phyloP scores from a whole-genome alignment of 1,284 basidiomycete species.

The Moesziomyces globuligerus region DNA sequence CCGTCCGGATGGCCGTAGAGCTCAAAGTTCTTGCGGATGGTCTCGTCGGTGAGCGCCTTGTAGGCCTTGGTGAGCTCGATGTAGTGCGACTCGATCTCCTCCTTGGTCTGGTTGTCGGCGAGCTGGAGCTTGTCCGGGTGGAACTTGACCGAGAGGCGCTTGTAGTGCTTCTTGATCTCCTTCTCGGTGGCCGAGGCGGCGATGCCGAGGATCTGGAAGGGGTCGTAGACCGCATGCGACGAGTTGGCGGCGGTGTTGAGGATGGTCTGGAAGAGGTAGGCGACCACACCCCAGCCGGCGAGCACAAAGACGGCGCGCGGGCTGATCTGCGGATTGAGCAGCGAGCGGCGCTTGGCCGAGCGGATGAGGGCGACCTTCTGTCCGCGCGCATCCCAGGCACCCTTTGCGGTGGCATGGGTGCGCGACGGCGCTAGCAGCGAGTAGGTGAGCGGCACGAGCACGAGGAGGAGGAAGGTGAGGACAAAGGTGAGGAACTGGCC shows the following conservation, averaged over 20 bases:
- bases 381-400: constrained; percentile 60
- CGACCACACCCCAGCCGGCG: constrained; percentile 80
- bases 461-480: constrained; percentile 62
- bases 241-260: constrained; percentile 72
- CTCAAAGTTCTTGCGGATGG: constrained; percentile 88
- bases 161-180: constrained; percentile 95
- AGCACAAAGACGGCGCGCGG: constrained; percentile 68
- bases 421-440: constrained; percentile 43
- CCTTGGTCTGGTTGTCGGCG: constrained; percentile 82
- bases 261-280: constrained; percentile 75
- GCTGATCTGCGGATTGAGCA: constrained; percentile 57
- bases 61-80: constrained; percentile 97
- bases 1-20: constrained; percentile 96
- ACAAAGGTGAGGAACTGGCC: constrained; percentile 66
- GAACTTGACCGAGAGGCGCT: constrained; percentile 75
- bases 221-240: constrained; percentile 75
- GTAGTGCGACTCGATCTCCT: constrained; percentile 87
- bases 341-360: constrained; percentile 29
- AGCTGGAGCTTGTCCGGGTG: constrained; percentile 97
- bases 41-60: constrained; percentile 94
- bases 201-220: constrained; percentile 92
- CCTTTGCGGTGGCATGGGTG: constrained; percentile 26
- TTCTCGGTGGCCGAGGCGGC: constrained; percentile 82
- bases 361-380: constrained; percentile 57
- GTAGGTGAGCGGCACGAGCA: constrained; percentile 65